These are phyloP conservation scores for Stachybotrys elegans DNA, from an alignment of 2,329 filamentous ascomycete genomes.

Conservation along the genomic window DNA sequence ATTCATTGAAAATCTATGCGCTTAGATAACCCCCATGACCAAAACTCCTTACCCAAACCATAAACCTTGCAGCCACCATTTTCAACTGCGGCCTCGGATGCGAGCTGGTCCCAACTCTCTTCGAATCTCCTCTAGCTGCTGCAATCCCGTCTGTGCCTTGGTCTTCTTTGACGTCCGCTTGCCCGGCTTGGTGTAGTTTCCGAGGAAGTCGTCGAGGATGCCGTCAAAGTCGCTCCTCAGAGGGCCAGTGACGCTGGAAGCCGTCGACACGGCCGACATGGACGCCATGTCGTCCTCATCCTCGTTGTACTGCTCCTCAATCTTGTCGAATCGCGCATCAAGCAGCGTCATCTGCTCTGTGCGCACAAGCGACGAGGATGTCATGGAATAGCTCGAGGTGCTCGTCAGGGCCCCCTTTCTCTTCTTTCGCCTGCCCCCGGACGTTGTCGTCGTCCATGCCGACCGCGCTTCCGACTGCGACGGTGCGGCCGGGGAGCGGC, in stretches of 20 bases:
- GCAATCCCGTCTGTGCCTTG: conserved; percentile 73
- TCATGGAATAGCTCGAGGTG: conserved; percentile 86
- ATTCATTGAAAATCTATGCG: too few relatives aligned
- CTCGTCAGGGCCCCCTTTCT: conserved; percentile 89
- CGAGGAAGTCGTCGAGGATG: conserved; percentile 91
- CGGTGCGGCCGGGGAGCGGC: conserved; percentile 32
- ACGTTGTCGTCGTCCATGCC: conserved; percentile 69
- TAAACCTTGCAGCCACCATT: neutral
- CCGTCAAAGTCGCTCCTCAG: conserved; percentile 76
- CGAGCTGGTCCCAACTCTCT: conserved; percentile 72
- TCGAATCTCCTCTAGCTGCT: conserved; percentile 87
- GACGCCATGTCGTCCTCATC: conserved; percentile 47
- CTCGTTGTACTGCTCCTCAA: conserved; percentile 70
- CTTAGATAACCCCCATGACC: too few relatives aligned
- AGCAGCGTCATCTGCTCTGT: conserved; percentile 83
- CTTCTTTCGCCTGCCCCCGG: conserved; percentile 83
- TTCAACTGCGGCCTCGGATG: conserved; percentile 33
- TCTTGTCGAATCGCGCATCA: conserved; percentile 85
- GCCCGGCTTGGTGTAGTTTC: conserved; percentile 63
- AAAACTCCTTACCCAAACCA: too few relatives aligned
- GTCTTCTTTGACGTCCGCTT: conserved; percentile 76
- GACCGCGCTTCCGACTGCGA: conserved; percentile 62
- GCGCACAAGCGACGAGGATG: conserved; percentile 77
- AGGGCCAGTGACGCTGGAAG: conserved; percentile 63
- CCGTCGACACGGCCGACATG: conserved; percentile 56